Base-by-base conservation (phyloP, 345 rosid genomes). In the Pseudoturritis turrita region DNA sequence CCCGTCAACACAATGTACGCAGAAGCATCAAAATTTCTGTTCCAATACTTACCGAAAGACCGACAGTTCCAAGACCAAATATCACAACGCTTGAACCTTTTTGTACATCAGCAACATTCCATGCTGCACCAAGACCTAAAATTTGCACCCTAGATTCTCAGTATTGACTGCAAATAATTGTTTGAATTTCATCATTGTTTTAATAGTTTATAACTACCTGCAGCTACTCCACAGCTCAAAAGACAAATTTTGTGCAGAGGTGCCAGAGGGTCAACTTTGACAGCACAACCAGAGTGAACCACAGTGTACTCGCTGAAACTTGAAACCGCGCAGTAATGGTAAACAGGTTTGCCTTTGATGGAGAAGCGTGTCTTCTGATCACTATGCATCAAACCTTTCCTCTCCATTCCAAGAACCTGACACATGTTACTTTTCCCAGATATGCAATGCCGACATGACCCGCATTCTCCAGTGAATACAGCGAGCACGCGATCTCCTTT, bases 281-380 rank as follows among this genome's bases (percentile, higher is more conserved):
- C 95, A 64, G 98, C 96, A 83, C 96, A 89, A 5, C 98, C 97
- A 9, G 96, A 84, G 73, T 89, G 93, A 65, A 94, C 98, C 35
- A 94, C 96, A 0, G 93, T 89, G 73, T 88, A 94, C 74, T 91
- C 97, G 10, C 96, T 88, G 80, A 94, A 91, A 83, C 98, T 94
- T 6, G 98, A 91, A 77, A 94, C 91, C 0, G 96, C 98, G 43
- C 95, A 89, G 74, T 84, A 94, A 69, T 94, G 97, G 77, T 83
- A 91, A 60, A 94, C 80, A 10, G 92, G 90, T 62, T 83, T 84
- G 74, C 95, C 97, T 77, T 82, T 83, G 26, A 89, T 72, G 2
- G 85, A 87, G 88, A 94, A 91, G 6, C 96, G 89, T 1, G 91
- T 82, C 70, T 61, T 70, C 60, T 81, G 89, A 76, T 89, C 96